Evolutionary conservation across 768 basidiomycete genomes (phyloP).

Genomic region (Cystobasidium tubakii): DNA sequence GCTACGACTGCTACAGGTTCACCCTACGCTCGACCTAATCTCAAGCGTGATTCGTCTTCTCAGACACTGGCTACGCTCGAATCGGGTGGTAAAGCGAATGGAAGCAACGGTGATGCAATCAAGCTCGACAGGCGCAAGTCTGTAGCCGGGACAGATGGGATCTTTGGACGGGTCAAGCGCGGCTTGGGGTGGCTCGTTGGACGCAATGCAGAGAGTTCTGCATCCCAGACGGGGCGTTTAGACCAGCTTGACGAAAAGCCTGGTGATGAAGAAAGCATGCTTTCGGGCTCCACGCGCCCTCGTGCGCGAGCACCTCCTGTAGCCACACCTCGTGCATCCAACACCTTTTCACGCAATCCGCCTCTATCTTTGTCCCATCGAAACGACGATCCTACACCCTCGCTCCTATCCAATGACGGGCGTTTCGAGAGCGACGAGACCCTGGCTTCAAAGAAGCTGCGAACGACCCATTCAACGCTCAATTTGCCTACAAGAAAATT

Average conservation of each 20-base stretch:
- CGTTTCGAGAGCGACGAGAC: not conserved
- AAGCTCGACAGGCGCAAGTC: constrained; percentile 20
- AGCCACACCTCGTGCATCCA: not conserved
- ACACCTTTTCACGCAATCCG: not conserved
- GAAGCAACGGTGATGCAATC: not conserved
- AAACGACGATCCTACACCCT: not conserved
- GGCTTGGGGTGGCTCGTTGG: constrained; percentile 25
- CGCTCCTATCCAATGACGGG: not conserved
- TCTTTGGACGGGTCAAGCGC: not conserved
- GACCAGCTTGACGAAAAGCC: not conserved
- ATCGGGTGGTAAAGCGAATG: not conserved
- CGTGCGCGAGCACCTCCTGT: not conserved
- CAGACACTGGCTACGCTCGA: not conserved
- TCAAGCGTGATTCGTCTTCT: constrained; percentile 15
- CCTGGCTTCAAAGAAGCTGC: not conserved
- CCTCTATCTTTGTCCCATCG: not conserved
- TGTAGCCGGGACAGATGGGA: not conserved
- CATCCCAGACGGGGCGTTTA: not conserved
- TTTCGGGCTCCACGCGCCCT: not conserved
- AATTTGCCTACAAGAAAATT: constrained; percentile 5
- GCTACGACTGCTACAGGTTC: constrained; percentile 18
- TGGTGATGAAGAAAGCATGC: constrained; percentile 16
- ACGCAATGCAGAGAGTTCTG: not conserved
- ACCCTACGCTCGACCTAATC: constrained; percentile 15
- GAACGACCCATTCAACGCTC: constrained; percentile 25